Conservation (phyloP, 495 filamentous ascomycete genomes). For the Xylaria curta region DNA sequence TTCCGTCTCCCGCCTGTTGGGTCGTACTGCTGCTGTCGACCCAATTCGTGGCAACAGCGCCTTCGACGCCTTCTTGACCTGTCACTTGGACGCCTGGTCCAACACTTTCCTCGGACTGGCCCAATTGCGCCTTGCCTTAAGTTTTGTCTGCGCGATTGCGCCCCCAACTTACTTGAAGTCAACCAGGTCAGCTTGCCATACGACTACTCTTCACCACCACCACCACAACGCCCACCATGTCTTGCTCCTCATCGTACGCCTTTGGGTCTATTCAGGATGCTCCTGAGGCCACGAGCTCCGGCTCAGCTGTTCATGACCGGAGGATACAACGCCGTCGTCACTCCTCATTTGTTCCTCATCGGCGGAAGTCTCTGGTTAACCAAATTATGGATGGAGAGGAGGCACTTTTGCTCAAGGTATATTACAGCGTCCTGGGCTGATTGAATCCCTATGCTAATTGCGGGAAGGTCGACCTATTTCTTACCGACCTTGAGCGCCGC, state of each 20-base stretch:
- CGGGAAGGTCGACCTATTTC: slow-evolving; percentile 81
- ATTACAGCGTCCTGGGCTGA: slow-evolving; percentile 18
- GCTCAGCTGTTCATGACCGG: slow-evolving; percentile 39
- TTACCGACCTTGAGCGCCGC: slow-evolving; percentile 83
- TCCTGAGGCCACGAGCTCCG: slow-evolving; percentile 39
- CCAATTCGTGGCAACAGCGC: neutral
- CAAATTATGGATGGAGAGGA: slow-evolving; percentile 69
- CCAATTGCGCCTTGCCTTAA: neutral
- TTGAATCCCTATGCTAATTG: slow-evolving; percentile 27
- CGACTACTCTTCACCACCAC: neutral
- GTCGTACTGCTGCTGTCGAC: neutral
- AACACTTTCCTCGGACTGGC: neutral
- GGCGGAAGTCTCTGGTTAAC: slow-evolving; percentile 67
- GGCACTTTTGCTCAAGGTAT: slow-evolving; percentile 68
- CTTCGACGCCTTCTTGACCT: neutral
- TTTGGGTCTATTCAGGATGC: slow-evolving; percentile 46
- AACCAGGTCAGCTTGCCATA: neutral
- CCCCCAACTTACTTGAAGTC: neutral
- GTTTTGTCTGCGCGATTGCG: neutral
- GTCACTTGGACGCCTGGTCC: neutral
- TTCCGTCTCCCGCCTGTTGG: slow-evolving; percentile 1
- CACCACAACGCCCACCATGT: slow-evolving; percentile 32
- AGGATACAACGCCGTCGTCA: slow-evolving; percentile 56
- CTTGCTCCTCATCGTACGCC: slow-evolving; percentile 44
- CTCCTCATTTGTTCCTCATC: slow-evolving; percentile 66